Evolutionary conservation across 257 asterid genomes (phyloP), one percentile per base, ranked within the genome.

Genomic region (Solanum bulbocastanum): DNA sequence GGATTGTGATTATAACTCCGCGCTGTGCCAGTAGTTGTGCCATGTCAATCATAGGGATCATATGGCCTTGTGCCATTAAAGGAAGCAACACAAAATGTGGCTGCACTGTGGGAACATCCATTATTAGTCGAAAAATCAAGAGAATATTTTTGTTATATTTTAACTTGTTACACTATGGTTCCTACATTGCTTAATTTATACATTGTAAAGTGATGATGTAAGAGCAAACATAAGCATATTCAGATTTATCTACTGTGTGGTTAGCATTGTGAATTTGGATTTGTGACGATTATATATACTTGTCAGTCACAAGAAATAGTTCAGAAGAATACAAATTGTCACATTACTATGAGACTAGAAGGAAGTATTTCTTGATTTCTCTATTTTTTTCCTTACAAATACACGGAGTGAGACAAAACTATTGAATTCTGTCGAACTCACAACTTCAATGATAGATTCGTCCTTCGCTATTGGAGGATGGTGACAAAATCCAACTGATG

Each of bases 11-110:
- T 3, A 10, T 27, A 14, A 82, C 87, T 3, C 87, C 84, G 0
- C 76, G 73, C 6, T 52, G 88, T 10, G 86, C 87, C 0, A 90
- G 66, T 69, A 88, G 14, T 12, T 76, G 87, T 15, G 85, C 89
- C 0, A 84, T 46, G 83, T 89, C 91, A 25, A 85, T 87, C 89
- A 85, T 87, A 35, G 90, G 90, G 60, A 86, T 88, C 9, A 9
- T 88, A 3, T 90, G 91, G 13, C 90, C 90, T 4, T 72, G 92
- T 46, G 90, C 88, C 92, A 90, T 90, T 35, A 90, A 84, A 56
- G 90, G 92, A 18, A 90, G 25, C 62, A 90, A 25, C 27, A 90
- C 30, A 23, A 90, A 86, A 78, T 90, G 90, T 36, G 84, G 87
- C 79, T 88, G 88, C 27, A 27, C 23, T 86, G 30, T 72, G 30